Conservation (phyloP, 768 basidiomycete genomes). For the Clavulina sp. region DNA sequence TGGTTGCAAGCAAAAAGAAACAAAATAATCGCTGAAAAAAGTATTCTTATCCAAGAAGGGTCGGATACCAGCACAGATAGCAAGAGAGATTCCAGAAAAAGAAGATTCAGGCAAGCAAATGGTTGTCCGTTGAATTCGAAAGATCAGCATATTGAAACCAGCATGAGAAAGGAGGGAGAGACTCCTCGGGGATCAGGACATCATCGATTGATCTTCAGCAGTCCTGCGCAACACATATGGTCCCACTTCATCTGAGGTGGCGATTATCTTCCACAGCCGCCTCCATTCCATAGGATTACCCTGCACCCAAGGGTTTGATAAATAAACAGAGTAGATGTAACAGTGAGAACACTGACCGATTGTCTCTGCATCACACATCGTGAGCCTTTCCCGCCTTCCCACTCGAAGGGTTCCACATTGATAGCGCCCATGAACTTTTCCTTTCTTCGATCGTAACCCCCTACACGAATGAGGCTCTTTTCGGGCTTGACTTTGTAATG, state of each 20-base stretch:
- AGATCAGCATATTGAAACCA: too few relatives aligned
- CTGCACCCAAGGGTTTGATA: slow-evolving; percentile 19
- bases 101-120: too few relatives aligned
- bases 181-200: too few relatives aligned
- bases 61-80: too few relatives aligned
- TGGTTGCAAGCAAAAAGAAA: too few relatives aligned
- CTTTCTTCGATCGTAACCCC: slow-evolving; percentile 47
- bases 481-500: slow-evolving; percentile 4
- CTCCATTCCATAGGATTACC: slow-evolving; percentile 69
- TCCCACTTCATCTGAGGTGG: slow-evolving; percentile 32
- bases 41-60: too few relatives aligned
- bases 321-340: neutral
- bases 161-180: too few relatives aligned
- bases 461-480: slow-evolving; percentile 34
- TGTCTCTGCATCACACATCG: slow-evolving; percentile 22
- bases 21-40: too few relatives aligned
- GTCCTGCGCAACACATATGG: slow-evolving; percentile 45
- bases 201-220: too few relatives aligned
- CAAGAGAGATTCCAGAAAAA: too few relatives aligned
- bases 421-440: slow-evolving; percentile 59
- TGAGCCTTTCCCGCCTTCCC: slow-evolving; percentile 32
- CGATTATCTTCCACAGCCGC: slow-evolving; percentile 49
- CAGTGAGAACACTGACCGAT: slow-evolving; percentile 3
- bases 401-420: slow-evolving; percentile 43
- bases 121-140: too few relatives aligned